Conservation (phyloP, 2,329 filamentous ascomycete genomes). For the Aspergillus sclerotialis region DNA sequence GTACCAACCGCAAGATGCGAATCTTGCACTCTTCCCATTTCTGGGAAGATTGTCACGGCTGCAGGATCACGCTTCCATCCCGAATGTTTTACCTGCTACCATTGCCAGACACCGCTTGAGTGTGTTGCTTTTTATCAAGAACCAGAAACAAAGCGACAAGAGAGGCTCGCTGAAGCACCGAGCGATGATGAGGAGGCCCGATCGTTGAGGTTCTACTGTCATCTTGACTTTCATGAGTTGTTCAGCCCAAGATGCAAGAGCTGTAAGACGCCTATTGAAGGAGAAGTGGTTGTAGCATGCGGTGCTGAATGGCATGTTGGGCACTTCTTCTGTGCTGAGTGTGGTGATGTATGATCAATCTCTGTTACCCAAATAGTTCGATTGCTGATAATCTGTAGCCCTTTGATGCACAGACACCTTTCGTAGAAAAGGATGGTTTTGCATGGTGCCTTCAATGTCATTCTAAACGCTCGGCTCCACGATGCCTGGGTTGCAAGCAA, state of each 20-base stretch:
- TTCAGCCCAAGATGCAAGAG: conserved; percentile 91
- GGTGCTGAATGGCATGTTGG: conserved; percentile 95
- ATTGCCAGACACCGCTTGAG: conserved; percentile 81
- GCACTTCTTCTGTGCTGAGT: conserved; percentile 98
- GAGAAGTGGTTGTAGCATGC: conserved; percentile 87
- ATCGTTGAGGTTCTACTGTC: conserved; percentile 82
- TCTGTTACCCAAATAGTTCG: not conserved
- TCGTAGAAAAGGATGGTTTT: conserved; percentile 96
- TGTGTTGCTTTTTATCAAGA: conserved; percentile 95
- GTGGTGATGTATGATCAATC: conserved; percentile 60
- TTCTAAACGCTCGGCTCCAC: conserved; percentile 81
- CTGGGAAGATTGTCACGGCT: conserved; percentile 82
- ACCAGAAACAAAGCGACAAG: conserved; percentile 62
- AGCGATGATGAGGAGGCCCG: conserved; percentile 57
- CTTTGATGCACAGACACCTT: conserved; percentile 60
- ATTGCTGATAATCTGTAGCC: conserved; percentile 33
- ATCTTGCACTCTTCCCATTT: conserved; percentile 75
- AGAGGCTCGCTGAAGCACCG: conserved; percentile 61
- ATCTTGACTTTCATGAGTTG: conserved; percentile 95
- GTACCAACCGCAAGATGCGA: conserved; percentile 68
- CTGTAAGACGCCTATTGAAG: conserved; percentile 93
- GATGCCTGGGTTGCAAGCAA: conserved; percentile 76
- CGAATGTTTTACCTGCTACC: conserved; percentile 82
- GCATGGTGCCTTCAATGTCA: conserved; percentile 95
- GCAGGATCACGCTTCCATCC: conserved; percentile 83